Percentiles rank a stretch among this genome's conserved stretches.
Conservation (phyloP, 2,329 filamentous ascomycete species). For the Calonectria fujianensis region DNA sequence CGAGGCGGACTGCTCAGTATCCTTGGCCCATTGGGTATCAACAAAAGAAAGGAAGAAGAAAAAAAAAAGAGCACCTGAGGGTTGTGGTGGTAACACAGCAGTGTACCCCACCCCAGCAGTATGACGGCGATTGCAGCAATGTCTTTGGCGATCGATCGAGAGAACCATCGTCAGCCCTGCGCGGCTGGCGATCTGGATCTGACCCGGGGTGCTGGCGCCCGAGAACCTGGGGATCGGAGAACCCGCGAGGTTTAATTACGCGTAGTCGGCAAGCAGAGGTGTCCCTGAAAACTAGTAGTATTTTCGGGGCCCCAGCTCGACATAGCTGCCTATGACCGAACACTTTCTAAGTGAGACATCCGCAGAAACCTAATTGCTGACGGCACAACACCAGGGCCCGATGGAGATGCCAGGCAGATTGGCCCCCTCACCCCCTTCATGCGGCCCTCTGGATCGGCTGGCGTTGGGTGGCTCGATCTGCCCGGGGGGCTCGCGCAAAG, state of each 20-base stretch:
- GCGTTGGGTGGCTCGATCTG: not conserved
- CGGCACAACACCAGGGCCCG: constrained; percentile 1
- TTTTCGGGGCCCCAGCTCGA: not conserved
- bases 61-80: constrained; percentile 19
- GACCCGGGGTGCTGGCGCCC: constrained; percentile 44
- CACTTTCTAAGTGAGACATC: constrained; percentile 28
- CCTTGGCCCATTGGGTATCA: constrained; percentile 17
- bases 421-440: not conserved
- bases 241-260: not conserved
- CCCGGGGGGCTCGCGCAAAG: constrained; percentile 4
- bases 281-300: not conserved
- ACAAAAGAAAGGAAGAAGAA: constrained; percentile 6
- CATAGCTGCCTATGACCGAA: not conserved
- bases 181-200: constrained; percentile 41
- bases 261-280: not conserved
- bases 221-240: not conserved
- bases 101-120: constrained; percentile 9
- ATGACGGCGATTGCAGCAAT: constrained; percentile 28
- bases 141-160: constrained; percentile 37
- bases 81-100: constrained; percentile 26
- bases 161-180: constrained; percentile 26
- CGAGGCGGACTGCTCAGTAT: constrained; percentile 12
- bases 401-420: constrained; percentile 22
- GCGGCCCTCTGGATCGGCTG: constrained; percentile 4
- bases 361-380: constrained; percentile 14